Evolutionary conservation across 306 rosid genomes (phyloP).

Genomic region (Malus asiatica): DNA sequence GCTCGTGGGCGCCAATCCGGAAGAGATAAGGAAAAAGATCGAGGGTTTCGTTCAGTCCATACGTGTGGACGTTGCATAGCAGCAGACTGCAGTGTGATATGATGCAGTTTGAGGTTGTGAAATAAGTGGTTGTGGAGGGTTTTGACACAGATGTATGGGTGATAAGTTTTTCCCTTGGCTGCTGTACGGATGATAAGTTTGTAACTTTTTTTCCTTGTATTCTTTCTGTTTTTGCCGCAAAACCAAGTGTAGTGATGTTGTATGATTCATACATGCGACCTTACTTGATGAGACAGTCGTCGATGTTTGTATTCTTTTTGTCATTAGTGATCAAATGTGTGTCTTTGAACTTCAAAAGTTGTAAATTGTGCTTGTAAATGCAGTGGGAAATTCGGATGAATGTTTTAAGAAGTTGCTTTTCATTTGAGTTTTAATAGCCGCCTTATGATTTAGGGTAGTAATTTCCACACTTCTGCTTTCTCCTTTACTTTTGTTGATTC

Average conservation of each 20-base stretch:
- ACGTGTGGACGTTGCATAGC: slow-evolving; percentile 39
- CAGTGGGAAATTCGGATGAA: not conserved
- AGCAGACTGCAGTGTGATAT: not conserved
- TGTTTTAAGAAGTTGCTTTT: not conserved
- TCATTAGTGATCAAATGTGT: not conserved
- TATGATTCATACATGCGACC: too few species aligned
- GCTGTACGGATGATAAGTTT: not conserved
- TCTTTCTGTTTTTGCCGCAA: too few species aligned
- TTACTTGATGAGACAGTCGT: not conserved
- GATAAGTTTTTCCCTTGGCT: not conserved
- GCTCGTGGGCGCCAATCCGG: slow-evolving; percentile 90
- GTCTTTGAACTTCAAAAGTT: not conserved
- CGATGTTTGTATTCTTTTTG: not conserved
- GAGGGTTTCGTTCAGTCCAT: slow-evolving; percentile 43
- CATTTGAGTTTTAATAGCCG: too few species aligned
- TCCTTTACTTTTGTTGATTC: too few species aligned
- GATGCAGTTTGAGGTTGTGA: slow-evolving; percentile 12
- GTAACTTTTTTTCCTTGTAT: too few species aligned
- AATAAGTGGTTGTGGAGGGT: slow-evolving; percentile 19
- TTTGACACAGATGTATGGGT: slow-evolving; percentile 2
- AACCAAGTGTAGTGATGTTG: too few species aligned
- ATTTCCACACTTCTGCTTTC: too few species aligned
- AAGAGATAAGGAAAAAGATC: slow-evolving; percentile 81
- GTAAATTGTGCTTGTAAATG: not conserved
- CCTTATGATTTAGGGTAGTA: too few species aligned